phyloP scores from a whole-genome alignment of 1,284 basidiomycete genomes.

The Somion occarium region DNA sequence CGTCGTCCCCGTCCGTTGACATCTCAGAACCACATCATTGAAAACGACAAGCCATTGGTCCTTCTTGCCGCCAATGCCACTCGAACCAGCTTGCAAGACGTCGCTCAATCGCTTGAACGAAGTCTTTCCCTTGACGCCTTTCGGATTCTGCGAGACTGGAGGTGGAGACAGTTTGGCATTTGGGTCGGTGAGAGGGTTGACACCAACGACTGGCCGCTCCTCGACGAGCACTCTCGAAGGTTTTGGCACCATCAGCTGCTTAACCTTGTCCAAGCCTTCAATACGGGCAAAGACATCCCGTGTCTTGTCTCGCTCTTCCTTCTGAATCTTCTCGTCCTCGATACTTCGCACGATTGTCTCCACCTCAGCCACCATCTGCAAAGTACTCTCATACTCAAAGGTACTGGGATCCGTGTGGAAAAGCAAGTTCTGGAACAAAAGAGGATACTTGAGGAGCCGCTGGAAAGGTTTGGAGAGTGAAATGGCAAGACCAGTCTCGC shows the following conservation, averaged over 20 bases:
- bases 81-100: constrained; percentile 51
- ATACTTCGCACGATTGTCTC: constrained; percentile 94
- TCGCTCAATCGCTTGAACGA: constrained; percentile 85
- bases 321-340: constrained; percentile 95
- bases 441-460: constrained; percentile 92
- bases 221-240: constrained; percentile 83
- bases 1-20: constrained; percentile 87
- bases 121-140: constrained; percentile 69
- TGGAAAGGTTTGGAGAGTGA: constrained; percentile 97
- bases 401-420: constrained; percentile 96
- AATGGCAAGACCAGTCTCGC: constrained; percentile 91
- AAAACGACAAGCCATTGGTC: constrained; percentile 95
- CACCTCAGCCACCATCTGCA: constrained; percentile 96
- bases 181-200: constrained; percentile 18
- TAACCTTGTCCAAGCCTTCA: constrained; percentile 89
- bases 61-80: constrained; percentile 66
- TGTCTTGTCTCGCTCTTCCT: constrained; percentile 92
- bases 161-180: constrained; percentile 42
- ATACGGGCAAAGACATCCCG: constrained; percentile 94
- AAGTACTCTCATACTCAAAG: constrained; percentile 93
- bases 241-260: constrained; percentile 84
- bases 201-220: constrained; percentile 50
- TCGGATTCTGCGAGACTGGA: constrained; percentile 46
- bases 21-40: constrained; percentile 92
- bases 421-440: constrained; percentile 96